These are phyloP conservation scores for Vaccinium macrocarpon DNA, from an alignment of 148 eudicot species.

Conservation along the genomic window DNA sequence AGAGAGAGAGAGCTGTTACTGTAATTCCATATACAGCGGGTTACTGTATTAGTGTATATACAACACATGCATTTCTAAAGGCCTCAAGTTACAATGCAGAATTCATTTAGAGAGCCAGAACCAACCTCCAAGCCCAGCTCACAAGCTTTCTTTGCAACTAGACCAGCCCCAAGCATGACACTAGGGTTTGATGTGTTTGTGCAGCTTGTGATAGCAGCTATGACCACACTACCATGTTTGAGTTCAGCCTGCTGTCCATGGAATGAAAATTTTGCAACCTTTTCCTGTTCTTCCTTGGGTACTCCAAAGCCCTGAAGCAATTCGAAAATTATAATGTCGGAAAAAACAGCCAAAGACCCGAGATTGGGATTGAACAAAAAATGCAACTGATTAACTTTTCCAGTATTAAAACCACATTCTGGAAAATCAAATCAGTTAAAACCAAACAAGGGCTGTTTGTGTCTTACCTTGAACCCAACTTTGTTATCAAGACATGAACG, in stretches of 20 bases:
- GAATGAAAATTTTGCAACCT: conserved; percentile 71
- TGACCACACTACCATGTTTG: conserved; percentile 89
- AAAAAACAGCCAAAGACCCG: neutral
- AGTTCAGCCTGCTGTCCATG: conserved; percentile 84
- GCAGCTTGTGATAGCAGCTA: conserved; percentile 94
- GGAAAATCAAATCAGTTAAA: neutral
- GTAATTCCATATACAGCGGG: neutral
- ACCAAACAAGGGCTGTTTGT: neutral
- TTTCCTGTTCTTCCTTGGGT: conserved; percentile 73
- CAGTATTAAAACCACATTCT: neutral
- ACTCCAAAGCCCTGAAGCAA: conserved; percentile 73
- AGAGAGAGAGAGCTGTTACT: conserved; percentile 1
- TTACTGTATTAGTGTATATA: neutral
- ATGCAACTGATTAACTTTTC: neutral
- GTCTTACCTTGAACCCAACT: conserved; percentile 84
- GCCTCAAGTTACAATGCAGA: neutral
- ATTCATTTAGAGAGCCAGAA: conserved; percentile 13
- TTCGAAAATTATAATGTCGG: conserved; percentile 2
- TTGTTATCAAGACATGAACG: conserved; percentile 78
- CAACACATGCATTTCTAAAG: conserved; percentile 4
- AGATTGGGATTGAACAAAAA: neutral
- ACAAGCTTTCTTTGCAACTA: conserved; percentile 95
- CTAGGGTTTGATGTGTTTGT: conserved; percentile 97
- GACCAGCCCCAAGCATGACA: conserved; percentile 96
- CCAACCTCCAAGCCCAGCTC: conserved; percentile 89